A percentile compares a stretch with the other conserved stretches of the same genome.
Evolutionary conservation across 805 yeast genomes (phyloP).

Genomic region (Saturnispora kantuleensis): DNA sequence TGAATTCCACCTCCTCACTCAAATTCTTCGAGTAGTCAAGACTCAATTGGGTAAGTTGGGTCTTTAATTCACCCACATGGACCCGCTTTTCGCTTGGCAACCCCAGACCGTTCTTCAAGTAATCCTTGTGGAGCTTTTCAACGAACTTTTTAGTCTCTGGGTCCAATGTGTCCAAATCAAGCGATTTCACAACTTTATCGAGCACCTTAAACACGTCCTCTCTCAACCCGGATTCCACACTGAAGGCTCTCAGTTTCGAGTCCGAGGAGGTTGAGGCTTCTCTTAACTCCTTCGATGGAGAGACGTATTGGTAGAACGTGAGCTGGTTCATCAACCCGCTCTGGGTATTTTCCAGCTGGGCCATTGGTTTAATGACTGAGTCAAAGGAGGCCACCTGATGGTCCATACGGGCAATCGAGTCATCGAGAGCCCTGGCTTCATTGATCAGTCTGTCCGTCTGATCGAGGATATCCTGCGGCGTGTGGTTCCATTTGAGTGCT

Average conservation of each 20-base stretch:
- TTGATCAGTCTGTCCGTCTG: conserved; percentile 37
- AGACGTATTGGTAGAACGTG: conserved; percentile 65
- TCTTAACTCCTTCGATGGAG: conserved; percentile 52
- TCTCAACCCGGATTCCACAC: conserved; percentile 57
- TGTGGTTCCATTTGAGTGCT: conserved; percentile 52
- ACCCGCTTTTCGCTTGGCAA: conserved; percentile 46
- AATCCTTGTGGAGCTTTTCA: conserved; percentile 46
- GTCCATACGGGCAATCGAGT: conserved; percentile 36
- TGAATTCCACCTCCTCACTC: conserved; percentile 59
- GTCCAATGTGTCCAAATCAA: conserved; percentile 26
- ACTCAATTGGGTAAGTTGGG: conserved; percentile 42
- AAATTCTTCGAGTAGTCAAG: conserved; percentile 53
- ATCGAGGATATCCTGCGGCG: conserved; percentile 38
- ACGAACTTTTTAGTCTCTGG: conserved; percentile 49
- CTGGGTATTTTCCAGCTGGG: conserved; percentile 40
- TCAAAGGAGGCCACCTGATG: conserved; percentile 44
- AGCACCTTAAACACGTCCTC: conserved; percentile 55
- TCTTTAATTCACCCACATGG: conserved; percentile 46
- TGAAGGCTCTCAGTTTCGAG: conserved; percentile 42
- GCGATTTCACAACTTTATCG: conserved; percentile 39
- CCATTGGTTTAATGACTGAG: conserved; percentile 43
- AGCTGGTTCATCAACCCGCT: conserved; percentile 39
- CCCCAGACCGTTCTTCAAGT: conserved; percentile 60
- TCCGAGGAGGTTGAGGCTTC: conserved; percentile 63
- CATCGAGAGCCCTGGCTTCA: conserved; percentile 37